Percentiles rank a stretch among this genome's conserved stretches.
Conservation (phyloP, 257 asterid species). For the Orobanche coerulescens region DNA sequence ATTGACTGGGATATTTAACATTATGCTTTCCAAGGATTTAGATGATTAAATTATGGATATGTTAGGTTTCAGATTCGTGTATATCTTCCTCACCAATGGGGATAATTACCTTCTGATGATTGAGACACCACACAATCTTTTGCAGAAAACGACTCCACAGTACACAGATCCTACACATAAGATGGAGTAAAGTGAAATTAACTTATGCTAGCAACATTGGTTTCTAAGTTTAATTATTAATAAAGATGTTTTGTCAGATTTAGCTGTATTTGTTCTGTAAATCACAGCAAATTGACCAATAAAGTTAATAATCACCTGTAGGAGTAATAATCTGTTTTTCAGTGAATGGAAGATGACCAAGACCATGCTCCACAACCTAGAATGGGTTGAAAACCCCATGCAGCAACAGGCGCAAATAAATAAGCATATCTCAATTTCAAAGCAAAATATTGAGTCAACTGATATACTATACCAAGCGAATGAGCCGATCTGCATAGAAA, state of each 20-base stretch:
- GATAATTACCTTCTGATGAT: conserved; percentile 73
- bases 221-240: background rate
- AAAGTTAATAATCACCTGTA: conserved; percentile 47
- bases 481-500: conserved; percentile 88
- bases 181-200: conserved; percentile 4
- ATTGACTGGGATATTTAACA: background rate
- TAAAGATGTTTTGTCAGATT: background rate
- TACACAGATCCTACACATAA: conserved; percentile 69
- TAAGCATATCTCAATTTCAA: background rate
- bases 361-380: conserved; percentile 92
- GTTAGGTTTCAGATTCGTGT: background rate
- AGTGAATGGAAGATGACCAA: conserved; percentile 93
- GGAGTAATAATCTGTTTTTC: conserved; percentile 90
- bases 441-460: background rate
- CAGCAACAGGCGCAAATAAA: background rate
- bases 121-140: conserved; percentile 85
- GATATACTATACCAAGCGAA: conserved; percentile 59
- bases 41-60: background rate
- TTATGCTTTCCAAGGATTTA: background rate
- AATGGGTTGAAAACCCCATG: background rate
- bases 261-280: no score
- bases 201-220: conserved; percentile 2
- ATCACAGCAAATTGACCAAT: background rate
- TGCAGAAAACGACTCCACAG: conserved; percentile 73
- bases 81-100: background rate